phyloP scores from a whole-genome alignment of 495 filamentous ascomycete genomes.

The Aspergillus baeticus region DNA sequence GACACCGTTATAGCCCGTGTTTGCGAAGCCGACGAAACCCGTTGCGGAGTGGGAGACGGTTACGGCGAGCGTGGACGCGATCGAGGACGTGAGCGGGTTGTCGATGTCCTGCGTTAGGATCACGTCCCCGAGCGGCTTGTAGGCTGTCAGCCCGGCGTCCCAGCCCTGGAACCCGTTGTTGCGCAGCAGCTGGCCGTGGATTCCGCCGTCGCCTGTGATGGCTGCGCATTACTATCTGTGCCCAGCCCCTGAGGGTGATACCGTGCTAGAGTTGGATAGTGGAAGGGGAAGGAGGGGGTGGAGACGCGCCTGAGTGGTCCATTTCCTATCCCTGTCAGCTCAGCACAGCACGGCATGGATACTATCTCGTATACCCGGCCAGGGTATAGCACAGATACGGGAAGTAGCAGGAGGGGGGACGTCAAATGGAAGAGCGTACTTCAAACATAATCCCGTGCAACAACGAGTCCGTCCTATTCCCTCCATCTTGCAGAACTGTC shows the following conservation, averaged over 20 bases:
- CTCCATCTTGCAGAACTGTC: conserved; percentile 35
- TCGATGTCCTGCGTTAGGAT: conserved; percentile 53
- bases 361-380: neutral
- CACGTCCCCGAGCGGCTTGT: conserved; percentile 52
- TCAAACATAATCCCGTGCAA: conserved; percentile 64
- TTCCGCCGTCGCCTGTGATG: conserved; percentile 59
- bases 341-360: no score
- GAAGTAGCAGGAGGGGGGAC: no score
- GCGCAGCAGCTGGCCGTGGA: conserved; percentile 70
- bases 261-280: no score
- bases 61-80: conserved; percentile 61
- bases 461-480: conserved; percentile 53
- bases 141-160: conserved; percentile 47
- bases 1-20: conserved; percentile 62
- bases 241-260: no score
- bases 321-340: no score
- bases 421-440: conserved; percentile 27
- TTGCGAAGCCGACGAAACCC: conserved; percentile 53
- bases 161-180: conserved; percentile 73
- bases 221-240: neutral
- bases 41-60: conserved; percentile 29
- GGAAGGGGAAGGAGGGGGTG: neutral
- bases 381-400: no score
- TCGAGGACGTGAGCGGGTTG: conserved; percentile 54
- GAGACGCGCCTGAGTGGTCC: conserved; percentile 60